Conservation (phyloP, 768 basidiomycete genomes). For the Leccinum uliginosum region DNA sequence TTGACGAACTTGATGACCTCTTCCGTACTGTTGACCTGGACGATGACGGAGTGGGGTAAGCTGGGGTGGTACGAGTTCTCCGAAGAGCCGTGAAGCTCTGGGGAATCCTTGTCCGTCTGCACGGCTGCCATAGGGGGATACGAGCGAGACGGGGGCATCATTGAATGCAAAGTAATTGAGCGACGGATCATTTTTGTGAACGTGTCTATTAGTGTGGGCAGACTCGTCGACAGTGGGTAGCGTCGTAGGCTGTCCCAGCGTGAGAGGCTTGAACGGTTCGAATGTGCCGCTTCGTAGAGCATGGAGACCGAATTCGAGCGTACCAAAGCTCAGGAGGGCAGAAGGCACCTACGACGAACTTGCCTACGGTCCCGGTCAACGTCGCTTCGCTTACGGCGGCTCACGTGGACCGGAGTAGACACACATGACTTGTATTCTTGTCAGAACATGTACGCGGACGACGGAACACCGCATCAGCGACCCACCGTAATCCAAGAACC, state of each 20-base stretch:
- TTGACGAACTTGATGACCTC: constrained; percentile 82
- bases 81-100: constrained; percentile 60
- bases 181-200: constrained; percentile 3
- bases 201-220: neutral
- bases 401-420: no score
- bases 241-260: neutral
- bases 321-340: constrained; percentile 20
- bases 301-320: constrained; percentile 19
- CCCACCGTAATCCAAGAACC: constrained; percentile 87
- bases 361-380: constrained; percentile 1
- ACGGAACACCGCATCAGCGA: neutral
- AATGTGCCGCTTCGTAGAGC: constrained; percentile 5
- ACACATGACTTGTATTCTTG: no score
- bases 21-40: constrained; percentile 61
- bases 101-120: constrained; percentile 45
- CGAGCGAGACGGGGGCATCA: constrained; percentile 1
- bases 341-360: constrained; percentile 14
- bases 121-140: constrained; percentile 45
- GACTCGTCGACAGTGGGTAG: neutral
- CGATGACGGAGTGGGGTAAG: constrained; percentile 52
- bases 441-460: neutral
- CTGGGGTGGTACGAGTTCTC: constrained; percentile 65
- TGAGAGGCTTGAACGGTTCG: constrained; percentile 5
- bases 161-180: neutral
- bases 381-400: no score